Percentiles rank a stretch among this genome's conserved stretches.
These are phyloP conservation scores for Wickerhamiella shivajii DNA, from an alignment of 805 yeast genomes.

Conservation along the genomic window DNA sequence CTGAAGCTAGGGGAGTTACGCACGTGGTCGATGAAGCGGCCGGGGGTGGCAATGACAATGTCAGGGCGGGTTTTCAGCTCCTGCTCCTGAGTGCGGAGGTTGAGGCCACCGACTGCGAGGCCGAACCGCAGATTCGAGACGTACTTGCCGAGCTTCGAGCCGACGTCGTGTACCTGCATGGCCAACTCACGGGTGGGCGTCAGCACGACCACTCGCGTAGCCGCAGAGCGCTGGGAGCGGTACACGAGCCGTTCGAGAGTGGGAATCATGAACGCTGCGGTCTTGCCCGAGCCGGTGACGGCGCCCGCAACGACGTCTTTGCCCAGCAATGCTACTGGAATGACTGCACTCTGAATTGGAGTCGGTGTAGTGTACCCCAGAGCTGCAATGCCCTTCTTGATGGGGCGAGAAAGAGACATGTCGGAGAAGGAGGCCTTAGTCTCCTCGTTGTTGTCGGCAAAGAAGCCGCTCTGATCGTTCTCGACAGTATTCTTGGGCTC, in stretches of 20 bases:
- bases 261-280: slow-evolving; percentile 96
- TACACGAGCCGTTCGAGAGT: slow-evolving; percentile 81
- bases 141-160: slow-evolving; percentile 65
- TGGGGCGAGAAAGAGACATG: slow-evolving; percentile 76
- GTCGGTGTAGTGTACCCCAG: slow-evolving; percentile 82
- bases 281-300: slow-evolving; percentile 98
- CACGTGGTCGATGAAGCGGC: slow-evolving; percentile 94
- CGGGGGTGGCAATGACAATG: slow-evolving; percentile 95
- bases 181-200: slow-evolving; percentile 98
- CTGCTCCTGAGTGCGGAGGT: slow-evolving; percentile 89
- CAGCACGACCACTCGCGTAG: slow-evolving; percentile 80
- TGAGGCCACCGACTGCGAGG: slow-evolving; percentile 95
- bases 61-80: slow-evolving; percentile 87
- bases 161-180: slow-evolving; percentile 90
- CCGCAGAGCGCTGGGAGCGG: slow-evolving; percentile 72
- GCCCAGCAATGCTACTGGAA: slow-evolving; percentile 86
- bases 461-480: slow-evolving; percentile 25
- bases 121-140: slow-evolving; percentile 73
- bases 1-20: slow-evolving; percentile 87
- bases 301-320: slow-evolving; percentile 98
- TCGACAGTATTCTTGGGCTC: slow-evolving; percentile 21
- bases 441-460: slow-evolving; percentile 22
- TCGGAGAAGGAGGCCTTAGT: slow-evolving; percentile 55
- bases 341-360: slow-evolving; percentile 84
- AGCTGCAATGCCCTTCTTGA: slow-evolving; percentile 64